Evolutionary conservation across 2,329 filamentous ascomycete species (phyloP).

Genomic region (Sporothrix brasiliensis): DNA sequence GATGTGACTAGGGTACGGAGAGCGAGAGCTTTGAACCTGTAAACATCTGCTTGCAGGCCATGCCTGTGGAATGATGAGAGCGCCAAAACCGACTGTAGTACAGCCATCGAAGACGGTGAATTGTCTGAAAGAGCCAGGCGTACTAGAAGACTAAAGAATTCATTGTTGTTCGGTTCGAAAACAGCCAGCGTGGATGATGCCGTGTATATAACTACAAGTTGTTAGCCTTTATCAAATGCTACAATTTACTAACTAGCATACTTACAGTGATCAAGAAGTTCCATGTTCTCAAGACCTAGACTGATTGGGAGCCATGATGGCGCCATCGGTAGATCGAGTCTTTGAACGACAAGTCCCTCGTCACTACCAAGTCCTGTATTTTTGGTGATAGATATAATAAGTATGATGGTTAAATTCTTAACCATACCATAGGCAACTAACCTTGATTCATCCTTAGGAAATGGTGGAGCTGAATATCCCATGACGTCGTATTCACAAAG

Average conservation of each 20-base stretch:
- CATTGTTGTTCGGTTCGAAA: not conserved
- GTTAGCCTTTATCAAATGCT: not conserved
- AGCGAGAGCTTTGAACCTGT: not conserved
- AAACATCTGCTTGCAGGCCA: not conserved
- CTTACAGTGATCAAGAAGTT: not conserved
- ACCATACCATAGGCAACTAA: too few relatives aligned
- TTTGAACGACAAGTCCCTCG: not conserved
- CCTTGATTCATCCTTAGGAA: not conserved
- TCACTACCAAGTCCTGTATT: not conserved
- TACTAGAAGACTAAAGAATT: not conserved
- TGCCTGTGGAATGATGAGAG: not conserved
- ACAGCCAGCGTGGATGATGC: not conserved
- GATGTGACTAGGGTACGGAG: not conserved
- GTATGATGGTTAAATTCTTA: too few relatives aligned
- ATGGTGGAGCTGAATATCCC: conserved; percentile 7
- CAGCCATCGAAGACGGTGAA: not conserved
- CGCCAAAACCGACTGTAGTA: not conserved
- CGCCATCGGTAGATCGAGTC: not conserved
- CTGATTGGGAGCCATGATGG: not conserved
- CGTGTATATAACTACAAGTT: not conserved
- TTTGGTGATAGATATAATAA: too few relatives aligned
- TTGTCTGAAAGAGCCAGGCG: not conserved
- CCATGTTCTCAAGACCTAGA: not conserved
- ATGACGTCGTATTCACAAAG: conserved; percentile 10
- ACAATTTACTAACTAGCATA: not conserved